phyloP scores from a whole-genome alignment of 495 filamentous ascomycete genomes.

The Penicillium parvum region DNA sequence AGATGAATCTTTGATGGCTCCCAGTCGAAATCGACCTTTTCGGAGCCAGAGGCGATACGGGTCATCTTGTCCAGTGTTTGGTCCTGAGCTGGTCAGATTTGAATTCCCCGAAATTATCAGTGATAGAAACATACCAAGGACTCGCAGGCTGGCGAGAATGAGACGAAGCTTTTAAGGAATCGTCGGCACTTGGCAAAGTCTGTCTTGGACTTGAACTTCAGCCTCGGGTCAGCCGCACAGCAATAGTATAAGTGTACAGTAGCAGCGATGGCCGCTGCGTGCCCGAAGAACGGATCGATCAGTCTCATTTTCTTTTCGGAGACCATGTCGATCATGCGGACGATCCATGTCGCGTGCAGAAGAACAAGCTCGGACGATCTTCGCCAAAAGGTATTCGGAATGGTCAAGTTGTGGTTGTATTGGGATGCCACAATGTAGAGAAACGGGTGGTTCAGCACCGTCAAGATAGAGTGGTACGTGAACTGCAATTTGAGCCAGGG shows the following conservation, averaged over 20 bases:
- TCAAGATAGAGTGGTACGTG: constrained; percentile 43
- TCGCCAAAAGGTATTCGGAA: constrained; percentile 45
- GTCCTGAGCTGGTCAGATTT: constrained; percentile 23
- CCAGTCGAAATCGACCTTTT: constrained; percentile 42
- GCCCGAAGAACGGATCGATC: constrained; percentile 44
- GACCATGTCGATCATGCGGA: constrained; percentile 48
- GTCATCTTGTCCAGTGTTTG: constrained; percentile 40
- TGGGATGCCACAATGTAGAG: constrained; percentile 46
- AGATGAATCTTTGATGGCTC: constrained; percentile 44
- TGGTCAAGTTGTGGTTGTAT: constrained; percentile 42
- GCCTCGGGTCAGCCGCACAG: constrained; percentile 38
- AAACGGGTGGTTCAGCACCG: constrained; percentile 44
- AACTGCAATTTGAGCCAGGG: constrained; percentile 46
- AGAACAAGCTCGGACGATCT: constrained; percentile 42
- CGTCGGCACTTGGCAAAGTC: constrained; percentile 43
- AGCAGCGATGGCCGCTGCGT: constrained; percentile 41
- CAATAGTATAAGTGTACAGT: constrained; percentile 46
- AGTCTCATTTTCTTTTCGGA: constrained; percentile 41
- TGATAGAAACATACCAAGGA: constrained; percentile 25
- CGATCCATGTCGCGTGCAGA: constrained; percentile 44
- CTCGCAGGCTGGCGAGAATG: constrained; percentile 38
- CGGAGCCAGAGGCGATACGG: constrained; percentile 39
- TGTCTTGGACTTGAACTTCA: constrained; percentile 43
- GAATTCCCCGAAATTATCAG: background rate
- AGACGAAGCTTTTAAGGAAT: constrained; percentile 38